Base-by-base conservation (phyloP, 2,329 filamentous ascomycete genomes). In the Alternaria ethzedia region DNA sequence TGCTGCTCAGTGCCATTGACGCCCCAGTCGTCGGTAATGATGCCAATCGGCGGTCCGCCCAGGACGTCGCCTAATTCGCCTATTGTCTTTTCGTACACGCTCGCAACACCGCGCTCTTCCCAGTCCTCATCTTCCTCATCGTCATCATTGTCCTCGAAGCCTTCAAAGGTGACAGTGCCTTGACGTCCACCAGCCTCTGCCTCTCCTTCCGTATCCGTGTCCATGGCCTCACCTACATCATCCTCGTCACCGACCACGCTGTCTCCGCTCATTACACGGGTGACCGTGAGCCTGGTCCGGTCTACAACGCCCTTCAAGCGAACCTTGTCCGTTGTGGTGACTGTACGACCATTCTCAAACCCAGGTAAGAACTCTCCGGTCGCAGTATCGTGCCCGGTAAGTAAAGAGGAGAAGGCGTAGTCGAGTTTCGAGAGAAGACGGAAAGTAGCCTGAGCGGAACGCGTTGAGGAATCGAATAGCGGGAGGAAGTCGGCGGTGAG, bases 291-390 rank as follows among this genome's bases (percentile, higher is more conserved):
- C 25, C 94, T 86, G 15, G 91, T 92, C 68, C 90, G 87, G 75
- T 96, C 92, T 0, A 94, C 91, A 28, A 96, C 82, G 73, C 92
- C 92, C 75, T 92, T 91, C 67, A 94, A 91, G 44, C 95, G 87
- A 8, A 98, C 93, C 85, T 96, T 97, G 78, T 97, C 93, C 1
- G 92, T 95, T 17, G 89, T 93, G 83, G 92, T 90, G 1, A 92
- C 90, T 9, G 81, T 81, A 6, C 85, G 82, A 1, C 86, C 86
- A 7, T 82, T 84, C 67, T 89, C 87, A 66, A 94, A 93, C 0
- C 93, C 93, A 0, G 92, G 89, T 1, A 97, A 82, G 0, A 83
- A 72, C 43, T 90, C 87, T 0, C 87, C 86, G 0, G 90, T 90
- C 13, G 89, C 86, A 4, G 89, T 80, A 72, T 97, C 89, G 61